Evolutionary conservation across 108 stramenopile species (phyloP).

Genomic region (Hondaea fermentalgiana): DNA sequence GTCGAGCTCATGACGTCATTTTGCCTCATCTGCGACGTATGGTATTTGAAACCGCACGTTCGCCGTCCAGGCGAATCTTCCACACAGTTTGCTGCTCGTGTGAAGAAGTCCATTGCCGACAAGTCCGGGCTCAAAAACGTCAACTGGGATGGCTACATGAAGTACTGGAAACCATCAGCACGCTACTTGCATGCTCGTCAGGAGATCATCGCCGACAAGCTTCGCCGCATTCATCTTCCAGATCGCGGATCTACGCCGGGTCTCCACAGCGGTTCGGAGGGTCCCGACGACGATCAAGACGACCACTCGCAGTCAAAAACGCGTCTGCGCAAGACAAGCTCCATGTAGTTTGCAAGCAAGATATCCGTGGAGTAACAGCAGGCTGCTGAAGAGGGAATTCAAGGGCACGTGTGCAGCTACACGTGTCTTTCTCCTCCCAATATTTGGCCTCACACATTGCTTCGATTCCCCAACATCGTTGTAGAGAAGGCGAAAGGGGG

Average conservation of each 20-base stretch:
- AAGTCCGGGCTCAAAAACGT: conserved; percentile 18
- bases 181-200: background rate
- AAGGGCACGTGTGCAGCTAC: too few relatives aligned
- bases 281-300: background rate
- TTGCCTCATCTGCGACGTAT: conserved; percentile 24
- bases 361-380: too few relatives aligned
- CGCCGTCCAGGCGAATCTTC: background rate
- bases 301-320: background rate
- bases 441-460: too few relatives aligned
- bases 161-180: conserved; percentile 23
- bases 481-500: too few relatives aligned
- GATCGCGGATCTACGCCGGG: background rate
- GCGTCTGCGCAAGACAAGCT: background rate
- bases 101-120: conserved; percentile 17
- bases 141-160: conserved; percentile 33
- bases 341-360: background rate
- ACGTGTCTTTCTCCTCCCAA: too few relatives aligned
- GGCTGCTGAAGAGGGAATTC: too few relatives aligned
- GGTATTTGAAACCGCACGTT: conserved; percentile 7
- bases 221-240: background rate
- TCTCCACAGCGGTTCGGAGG: background rate
- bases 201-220: background rate
- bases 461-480: too few relatives aligned
- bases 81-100: background rate
- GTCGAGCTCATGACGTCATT: conserved; percentile 29